These are phyloP conservation scores for Naganishia liquefaciens DNA, from an alignment of 1,284 basidiomycete species.

Conservation along the genomic window DNA sequence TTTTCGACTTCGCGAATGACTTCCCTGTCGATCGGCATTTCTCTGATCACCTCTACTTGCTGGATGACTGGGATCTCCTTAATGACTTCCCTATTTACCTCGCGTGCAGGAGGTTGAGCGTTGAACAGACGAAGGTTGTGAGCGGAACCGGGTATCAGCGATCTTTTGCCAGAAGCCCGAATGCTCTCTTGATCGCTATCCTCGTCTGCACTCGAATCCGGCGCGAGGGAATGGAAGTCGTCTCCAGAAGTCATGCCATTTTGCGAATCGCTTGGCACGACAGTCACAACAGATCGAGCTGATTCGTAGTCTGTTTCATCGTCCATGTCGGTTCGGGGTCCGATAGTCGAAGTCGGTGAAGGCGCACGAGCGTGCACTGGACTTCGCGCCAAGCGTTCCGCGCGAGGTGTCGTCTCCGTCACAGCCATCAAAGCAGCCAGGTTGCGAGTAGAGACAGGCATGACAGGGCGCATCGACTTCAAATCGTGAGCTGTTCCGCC, in stretches of 20 bases:
- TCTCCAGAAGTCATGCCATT: constrained; percentile 61
- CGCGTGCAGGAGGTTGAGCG: constrained; percentile 17
- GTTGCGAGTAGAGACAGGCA: constrained; percentile 37
- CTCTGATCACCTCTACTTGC: constrained; percentile 39
- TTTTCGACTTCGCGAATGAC: constrained; percentile 30
- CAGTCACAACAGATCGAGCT: constrained; percentile 68
- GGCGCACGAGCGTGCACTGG: constrained; percentile 35
- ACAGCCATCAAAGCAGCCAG: constrained; percentile 44
- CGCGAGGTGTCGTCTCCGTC: constrained; percentile 40
- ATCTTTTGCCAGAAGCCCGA: constrained; percentile 57
- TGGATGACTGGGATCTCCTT: constrained; percentile 42
- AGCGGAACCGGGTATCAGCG: constrained; percentile 2
- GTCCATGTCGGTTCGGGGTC: constrained; percentile 30
- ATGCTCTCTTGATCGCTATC: constrained; percentile 66
- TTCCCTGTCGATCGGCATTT: constrained; percentile 33
- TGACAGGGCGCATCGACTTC: constrained; percentile 27
- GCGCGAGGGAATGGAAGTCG: constrained; percentile 50
- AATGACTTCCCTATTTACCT: constrained; percentile 43
- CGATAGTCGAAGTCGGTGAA: constrained; percentile 32
- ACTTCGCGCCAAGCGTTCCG: constrained; percentile 38
- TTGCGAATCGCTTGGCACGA: constrained; percentile 61
- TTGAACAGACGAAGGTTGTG: constrained; percentile 9
- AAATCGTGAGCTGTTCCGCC: background rate
- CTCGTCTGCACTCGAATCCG: constrained; percentile 57
- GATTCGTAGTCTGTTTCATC: constrained; percentile 73